These are phyloP conservation scores for Glonium stellatum DNA, from an alignment of 495 filamentous ascomycete species.

Conservation along the genomic window DNA sequence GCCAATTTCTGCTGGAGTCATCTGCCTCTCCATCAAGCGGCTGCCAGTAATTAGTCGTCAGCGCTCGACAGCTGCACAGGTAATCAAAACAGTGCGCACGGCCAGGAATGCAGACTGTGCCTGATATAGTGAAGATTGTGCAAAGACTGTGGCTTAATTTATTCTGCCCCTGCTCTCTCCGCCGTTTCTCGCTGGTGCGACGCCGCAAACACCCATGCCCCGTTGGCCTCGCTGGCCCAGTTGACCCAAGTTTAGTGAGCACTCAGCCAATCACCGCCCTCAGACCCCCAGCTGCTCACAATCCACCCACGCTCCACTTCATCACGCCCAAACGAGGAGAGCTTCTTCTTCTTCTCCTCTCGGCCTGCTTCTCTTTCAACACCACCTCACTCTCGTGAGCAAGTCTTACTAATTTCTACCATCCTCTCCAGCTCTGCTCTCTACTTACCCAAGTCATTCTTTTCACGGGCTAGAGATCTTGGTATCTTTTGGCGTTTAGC, in stretches of 20 bases:
- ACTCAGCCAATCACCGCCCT: constrained; percentile 1
- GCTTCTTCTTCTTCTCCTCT: background rate
- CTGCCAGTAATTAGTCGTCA: too few species aligned
- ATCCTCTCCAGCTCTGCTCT: background rate
- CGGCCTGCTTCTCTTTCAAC: background rate
- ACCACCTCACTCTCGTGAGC: constrained; percentile 5
- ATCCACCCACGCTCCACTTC: background rate
- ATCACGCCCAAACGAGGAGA: background rate
- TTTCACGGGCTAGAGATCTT: background rate
- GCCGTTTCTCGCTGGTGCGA: constrained; percentile 2
- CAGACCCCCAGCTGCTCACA: background rate
- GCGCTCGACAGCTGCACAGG: too few species aligned
- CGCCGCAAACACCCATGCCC: background rate
- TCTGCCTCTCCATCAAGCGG: too few species aligned
- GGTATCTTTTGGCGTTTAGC: background rate
- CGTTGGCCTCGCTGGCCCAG: too few species aligned
- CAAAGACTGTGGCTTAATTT: background rate
- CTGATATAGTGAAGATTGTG: background rate
- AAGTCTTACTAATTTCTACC: constrained; percentile 1
- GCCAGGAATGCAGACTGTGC: background rate
- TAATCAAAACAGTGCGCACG: background rate
- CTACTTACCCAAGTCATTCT: constrained; percentile 11
- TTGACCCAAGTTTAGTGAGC: too few species aligned
- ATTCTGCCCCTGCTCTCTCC: background rate
- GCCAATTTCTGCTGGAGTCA: too few species aligned